Conservation (phyloP, 768 basidiomycete genomes). For the Russula earlei region DNA sequence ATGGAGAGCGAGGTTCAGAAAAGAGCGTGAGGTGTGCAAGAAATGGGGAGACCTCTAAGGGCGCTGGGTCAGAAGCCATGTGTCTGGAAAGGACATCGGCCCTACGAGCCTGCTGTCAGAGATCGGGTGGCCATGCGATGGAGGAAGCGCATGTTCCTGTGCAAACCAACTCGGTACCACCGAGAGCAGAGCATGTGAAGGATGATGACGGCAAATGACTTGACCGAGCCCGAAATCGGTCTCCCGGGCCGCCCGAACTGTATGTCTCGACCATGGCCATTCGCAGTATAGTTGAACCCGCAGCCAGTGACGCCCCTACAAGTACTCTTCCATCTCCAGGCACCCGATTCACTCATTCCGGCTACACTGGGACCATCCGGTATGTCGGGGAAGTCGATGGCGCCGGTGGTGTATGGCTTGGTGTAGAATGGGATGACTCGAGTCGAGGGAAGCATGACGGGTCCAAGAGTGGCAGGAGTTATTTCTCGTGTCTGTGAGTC, state of each 20-base stretch:
- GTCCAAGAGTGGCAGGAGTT: conserved; percentile 60
- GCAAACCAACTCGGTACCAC: neutral
- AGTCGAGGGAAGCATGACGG: conserved; percentile 84
- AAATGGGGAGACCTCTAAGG: neutral
- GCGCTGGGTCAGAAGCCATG: conserved; percentile 25
- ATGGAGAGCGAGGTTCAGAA: conserved; percentile 11
- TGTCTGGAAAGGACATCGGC: conserved; percentile 28
- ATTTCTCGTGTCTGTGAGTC: conserved; percentile 71
- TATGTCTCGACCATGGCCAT: neutral
- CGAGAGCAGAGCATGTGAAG: neutral
- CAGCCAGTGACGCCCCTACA: neutral
- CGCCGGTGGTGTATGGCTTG: conserved; percentile 73
- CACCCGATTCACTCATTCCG: conserved; percentile 45
- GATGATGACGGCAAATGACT: neutral
- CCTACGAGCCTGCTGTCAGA: conserved; percentile 24
- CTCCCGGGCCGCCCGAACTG: neutral
- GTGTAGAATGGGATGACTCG: conserved; percentile 94
- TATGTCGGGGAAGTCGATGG: conserved; percentile 57
- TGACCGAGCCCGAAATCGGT: neutral
- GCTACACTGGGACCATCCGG: conserved; percentile 57
- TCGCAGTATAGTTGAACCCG: no score
- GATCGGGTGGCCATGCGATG: conserved; percentile 10
- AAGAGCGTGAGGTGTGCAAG: neutral
- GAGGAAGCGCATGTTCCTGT: conserved; percentile 5
- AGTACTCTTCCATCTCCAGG: conserved; percentile 32